Conservation (phyloP, 1,139 yeast species). For the Scheffersomyces parashehatae region DNA sequence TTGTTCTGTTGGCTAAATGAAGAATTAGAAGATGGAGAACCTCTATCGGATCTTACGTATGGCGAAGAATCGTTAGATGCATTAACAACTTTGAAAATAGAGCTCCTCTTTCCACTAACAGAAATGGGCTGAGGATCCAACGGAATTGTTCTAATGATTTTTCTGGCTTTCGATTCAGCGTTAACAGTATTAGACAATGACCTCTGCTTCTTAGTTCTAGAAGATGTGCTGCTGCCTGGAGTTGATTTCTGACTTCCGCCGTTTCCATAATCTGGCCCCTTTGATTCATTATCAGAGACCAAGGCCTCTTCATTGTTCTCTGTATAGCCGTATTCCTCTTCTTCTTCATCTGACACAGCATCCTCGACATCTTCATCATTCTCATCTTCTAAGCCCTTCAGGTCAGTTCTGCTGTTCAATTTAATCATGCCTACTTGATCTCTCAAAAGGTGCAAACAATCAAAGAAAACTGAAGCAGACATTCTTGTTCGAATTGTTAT, state of each 20-base stretch:
- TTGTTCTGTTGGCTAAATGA: not conserved
- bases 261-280: conserved; percentile 13
- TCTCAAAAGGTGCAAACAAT: conserved; percentile 77
- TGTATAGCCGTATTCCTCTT: conserved; percentile 11
- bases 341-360: conserved; percentile 21
- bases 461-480: conserved; percentile 93
- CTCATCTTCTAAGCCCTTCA: conserved; percentile 13
- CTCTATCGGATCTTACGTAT: conserved; percentile 12
- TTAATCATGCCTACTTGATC: conserved; percentile 86
- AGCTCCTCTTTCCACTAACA: conserved; percentile 36
- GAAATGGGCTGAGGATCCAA: conserved; percentile 78
- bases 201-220: conserved; percentile 40
- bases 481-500: conserved; percentile 75
- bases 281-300: conserved; percentile 27
- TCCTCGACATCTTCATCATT: conserved; percentile 11
- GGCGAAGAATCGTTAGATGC: conserved; percentile 33
- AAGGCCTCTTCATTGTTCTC: conserved; percentile 23
- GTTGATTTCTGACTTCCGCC: conserved; percentile 35
- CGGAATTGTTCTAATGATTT: conserved; percentile 74
- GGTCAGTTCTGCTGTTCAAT: conserved; percentile 38
- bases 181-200: conserved; percentile 54
- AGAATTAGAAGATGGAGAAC: conserved; percentile 4
- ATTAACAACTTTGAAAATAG: conserved; percentile 42
- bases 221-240: conserved; percentile 36
- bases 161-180: conserved; percentile 71